Base-by-base conservation (phyloP, 1,139 yeast genomes). In the Blastobotrys malaysiensis region DNA sequence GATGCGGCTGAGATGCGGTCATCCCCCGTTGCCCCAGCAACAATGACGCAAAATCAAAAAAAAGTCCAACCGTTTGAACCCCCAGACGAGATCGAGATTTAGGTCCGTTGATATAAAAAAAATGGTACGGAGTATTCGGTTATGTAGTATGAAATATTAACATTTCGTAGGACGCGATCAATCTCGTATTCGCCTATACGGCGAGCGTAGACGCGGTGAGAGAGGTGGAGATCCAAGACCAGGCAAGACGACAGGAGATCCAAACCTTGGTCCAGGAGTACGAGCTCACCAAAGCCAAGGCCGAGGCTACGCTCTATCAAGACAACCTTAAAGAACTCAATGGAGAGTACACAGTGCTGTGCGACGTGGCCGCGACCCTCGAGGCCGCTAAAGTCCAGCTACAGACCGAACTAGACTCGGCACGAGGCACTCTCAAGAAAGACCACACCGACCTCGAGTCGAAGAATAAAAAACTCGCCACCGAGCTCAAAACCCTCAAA, bases 401-500 rank as follows among this genome's bases (percentile, higher is more conserved):
- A 3, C 39, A 31, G 7, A 31, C 7, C 16, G 39, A 31, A 7
- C 39, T 31, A 3, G 39, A 31, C 5, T 31, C 39, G 3, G 16
- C 39, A 5, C 39, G 39, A 11, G 39, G 39, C 11, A 31, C 39
- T 2, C 39, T 31, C 3, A 39, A 39, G 4, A 48, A 39, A 21
- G 27, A 19, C 20, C 21, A 36, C n/a, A 36, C 26, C 2, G 58
- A 57, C 16, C 45, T 57, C 49, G 57, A 57, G 43, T 26, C 49
- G 27, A 50, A 50, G 45, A 54, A 54, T 45, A 50, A 51, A 27
- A 55, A 50, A 9, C 48, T 57, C 9, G 51, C 26, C 18, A 39
- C 49, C 11, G 60, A 57, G 49, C 21, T 57, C 9, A 51, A 52
- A 4, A 39, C 52, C 5, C 52, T 52, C 45, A 54, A 53, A 18